phyloP scores from a whole-genome alignment of 306 rosid genomes.

The Neltuma alba region DNA sequence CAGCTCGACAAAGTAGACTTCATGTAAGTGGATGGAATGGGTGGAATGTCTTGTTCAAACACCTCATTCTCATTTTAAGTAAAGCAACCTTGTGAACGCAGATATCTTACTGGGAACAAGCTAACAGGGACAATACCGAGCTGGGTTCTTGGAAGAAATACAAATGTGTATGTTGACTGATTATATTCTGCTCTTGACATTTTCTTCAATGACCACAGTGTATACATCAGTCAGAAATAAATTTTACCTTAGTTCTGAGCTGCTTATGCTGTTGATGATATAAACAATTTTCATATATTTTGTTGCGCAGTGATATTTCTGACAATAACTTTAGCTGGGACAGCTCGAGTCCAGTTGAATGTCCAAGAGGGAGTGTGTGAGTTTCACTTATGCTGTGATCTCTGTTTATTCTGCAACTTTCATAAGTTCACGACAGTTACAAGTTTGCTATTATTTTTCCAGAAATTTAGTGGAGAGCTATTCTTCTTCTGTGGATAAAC shows the following conservation, averaged over 20 bases:
- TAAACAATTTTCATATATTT: conserved; percentile 26
- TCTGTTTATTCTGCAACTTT: not conserved
- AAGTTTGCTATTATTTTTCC: conserved; percentile 41
- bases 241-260: conserved; percentile 7
- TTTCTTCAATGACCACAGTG: not conserved
- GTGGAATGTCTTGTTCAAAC: not conserved
- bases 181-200: conserved; percentile 8
- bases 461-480: conserved; percentile 89
- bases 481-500: conserved; percentile 55
- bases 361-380: conserved; percentile 78
- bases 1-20: conserved; percentile 56
- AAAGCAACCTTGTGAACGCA: conserved; percentile 39
- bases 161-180: conserved; percentile 52
- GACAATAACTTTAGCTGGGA: conserved; percentile 81
- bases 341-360: conserved; percentile 65
- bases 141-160: conserved; percentile 65
- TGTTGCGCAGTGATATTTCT: conserved; percentile 80
- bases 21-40: conserved; percentile 57
- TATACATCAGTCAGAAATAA: not conserved
- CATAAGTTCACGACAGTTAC: conserved; percentile 17
- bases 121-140: conserved; percentile 70
- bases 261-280: conserved; percentile 21
- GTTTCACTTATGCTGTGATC: conserved; percentile 39
- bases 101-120: conserved; percentile 79
- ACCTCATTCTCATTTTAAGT: conserved; percentile 14